Conservation (phyloP, 2,329 filamentous ascomycete species). For the Colletotrichum trifolii region DNA sequence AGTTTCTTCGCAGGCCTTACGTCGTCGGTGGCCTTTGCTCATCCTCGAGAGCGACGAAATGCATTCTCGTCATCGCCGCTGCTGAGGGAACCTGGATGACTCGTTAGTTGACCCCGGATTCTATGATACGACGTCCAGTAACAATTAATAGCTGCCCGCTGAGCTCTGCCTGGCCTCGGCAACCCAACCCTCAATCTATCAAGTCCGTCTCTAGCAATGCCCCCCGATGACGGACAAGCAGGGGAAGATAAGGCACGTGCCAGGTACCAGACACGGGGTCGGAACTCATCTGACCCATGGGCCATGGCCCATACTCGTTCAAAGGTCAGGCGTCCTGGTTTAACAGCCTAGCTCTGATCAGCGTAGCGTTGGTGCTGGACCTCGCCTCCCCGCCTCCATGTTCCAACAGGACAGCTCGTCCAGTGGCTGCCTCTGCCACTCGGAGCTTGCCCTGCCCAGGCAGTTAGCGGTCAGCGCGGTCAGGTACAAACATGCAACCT, state of each 20-base stretch:
- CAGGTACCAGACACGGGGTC: conserved; percentile 30
- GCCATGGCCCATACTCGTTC: not conserved
- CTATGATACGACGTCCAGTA: not conserved
- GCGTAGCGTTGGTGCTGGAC: conserved; percentile 35
- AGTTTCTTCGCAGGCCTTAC: conserved; percentile 10
- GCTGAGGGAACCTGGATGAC: conserved; percentile 17
- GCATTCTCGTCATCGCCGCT: not conserved
- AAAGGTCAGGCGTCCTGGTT: conserved; percentile 26
- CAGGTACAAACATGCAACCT: no score
- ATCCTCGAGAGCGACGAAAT: not conserved
- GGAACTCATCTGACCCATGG: conserved; percentile 32
- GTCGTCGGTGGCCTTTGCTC: not conserved
- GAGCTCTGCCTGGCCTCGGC: not conserved
- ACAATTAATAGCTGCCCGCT: no score
- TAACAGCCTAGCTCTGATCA: conserved; percentile 30
- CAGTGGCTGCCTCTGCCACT: not conserved
- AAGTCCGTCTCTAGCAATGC: conserved; percentile 14
- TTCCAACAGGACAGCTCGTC: conserved; percentile 30
- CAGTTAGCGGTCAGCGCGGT: not conserved
- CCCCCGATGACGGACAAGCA: conserved; percentile 33
- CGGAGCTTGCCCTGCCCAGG: conserved; percentile 20
- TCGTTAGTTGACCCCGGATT: conserved; percentile 13
- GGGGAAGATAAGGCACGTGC: conserved; percentile 31
- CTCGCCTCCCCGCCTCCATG: conserved; percentile 35
- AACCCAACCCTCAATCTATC: not conserved